These are phyloP conservation scores for Magnusiomyces suaveolens DNA, from an alignment of 1,139 yeast species.

Conservation along the genomic window DNA sequence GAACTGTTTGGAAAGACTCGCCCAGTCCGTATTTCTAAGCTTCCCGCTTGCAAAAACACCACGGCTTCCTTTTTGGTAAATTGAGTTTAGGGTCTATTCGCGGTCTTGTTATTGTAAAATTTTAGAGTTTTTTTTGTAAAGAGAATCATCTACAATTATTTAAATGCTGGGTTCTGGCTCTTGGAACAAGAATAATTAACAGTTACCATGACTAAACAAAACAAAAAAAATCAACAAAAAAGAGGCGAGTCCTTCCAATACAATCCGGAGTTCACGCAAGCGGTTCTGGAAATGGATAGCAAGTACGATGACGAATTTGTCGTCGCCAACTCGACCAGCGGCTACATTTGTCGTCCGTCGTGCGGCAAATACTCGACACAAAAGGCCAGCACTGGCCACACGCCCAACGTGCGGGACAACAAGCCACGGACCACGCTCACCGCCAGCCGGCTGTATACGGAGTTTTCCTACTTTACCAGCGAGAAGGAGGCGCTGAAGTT, in stretches of 20 bases:
- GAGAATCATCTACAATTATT: too few species aligned
- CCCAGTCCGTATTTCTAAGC: too few species aligned
- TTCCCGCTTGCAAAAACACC: too few species aligned
- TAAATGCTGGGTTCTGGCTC: too few species aligned
- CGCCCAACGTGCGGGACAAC: neutral
- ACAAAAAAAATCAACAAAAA: neutral
- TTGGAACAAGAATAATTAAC: too few species aligned
- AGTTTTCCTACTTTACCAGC: neutral
- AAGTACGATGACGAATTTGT: neutral
- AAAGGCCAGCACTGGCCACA: neutral
- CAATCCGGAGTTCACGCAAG: neutral
- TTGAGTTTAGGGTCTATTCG: too few species aligned
- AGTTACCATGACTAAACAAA: neutral
- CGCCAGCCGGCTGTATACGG: neutral
- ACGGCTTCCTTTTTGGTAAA: too few species aligned
- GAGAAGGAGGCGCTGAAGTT: neutral
- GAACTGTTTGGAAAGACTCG: too few species aligned
- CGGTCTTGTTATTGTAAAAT: too few species aligned
- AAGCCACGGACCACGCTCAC: neutral
- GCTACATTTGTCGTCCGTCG: neutral
- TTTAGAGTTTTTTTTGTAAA: too few species aligned
- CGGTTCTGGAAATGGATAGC: neutral
- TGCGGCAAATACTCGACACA: neutral
- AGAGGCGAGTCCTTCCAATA: neutral
- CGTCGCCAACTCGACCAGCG: neutral